Base-by-base conservation (phyloP, 2,329 filamentous ascomycete species). In the Aureobasidium musti region DNA sequence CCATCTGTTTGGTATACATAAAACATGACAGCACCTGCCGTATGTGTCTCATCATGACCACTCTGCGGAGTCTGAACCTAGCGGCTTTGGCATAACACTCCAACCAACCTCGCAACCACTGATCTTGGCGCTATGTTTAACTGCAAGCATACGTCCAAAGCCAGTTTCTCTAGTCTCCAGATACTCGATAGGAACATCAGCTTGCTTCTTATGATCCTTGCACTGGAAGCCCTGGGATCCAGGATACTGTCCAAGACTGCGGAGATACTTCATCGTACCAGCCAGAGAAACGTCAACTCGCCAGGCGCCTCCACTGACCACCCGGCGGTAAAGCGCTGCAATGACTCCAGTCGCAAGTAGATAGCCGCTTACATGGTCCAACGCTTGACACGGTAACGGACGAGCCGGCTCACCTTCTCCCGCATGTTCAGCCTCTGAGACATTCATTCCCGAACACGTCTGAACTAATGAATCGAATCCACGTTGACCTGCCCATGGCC, bases 391-490 rank as follows among this genome's bases (percentile, higher is more conserved):
- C 3, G 52, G 52, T n/a, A 56, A 10, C 5, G 52, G 21, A 23
- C 52, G 52, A 23, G 52, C 52, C 4, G 52, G 13, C 14, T 56
- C 52, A 35, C 52, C 52, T 17, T 39, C 5, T 8, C 8, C 52
- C 7, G 52, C 52, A 39, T 56, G 52, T 26, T 56, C 11, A 23
- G 52, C 52, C 5, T 56, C 52, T 2, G 52, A 56, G 1, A 56
- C 13, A 5, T 56, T 56, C 35, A 56, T 56, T 7, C 52, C 52
- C 26, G 52, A 56, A 35, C 52, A 56, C 0, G 52, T 56, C 13
- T 56, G 52, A 3, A 56, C 52, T 11, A 56, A 14, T 23, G 52
- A 56, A 35, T 56, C 52, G 6, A 56, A 56, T 13, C 52, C 52
- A 39, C 52, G 52, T 17, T 37, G 52, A 10, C 14, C 10, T 17